phyloP scores from a whole-genome alignment of 257 asterid species.

The Nicotiana sylvestris region DNA sequence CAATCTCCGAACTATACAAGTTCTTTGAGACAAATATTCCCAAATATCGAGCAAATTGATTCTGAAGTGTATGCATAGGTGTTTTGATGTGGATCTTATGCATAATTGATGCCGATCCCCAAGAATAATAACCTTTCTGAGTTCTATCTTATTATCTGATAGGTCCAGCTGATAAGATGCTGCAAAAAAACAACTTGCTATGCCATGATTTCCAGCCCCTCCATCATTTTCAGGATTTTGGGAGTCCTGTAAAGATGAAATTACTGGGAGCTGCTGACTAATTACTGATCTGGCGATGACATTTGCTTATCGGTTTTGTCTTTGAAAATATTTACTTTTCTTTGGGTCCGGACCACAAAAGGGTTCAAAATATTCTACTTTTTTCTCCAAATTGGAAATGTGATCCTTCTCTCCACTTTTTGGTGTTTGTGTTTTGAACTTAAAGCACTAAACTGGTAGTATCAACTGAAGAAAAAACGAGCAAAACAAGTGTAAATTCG shows the following conservation, averaged over 20 bases:
- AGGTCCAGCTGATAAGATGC: conserved; percentile 7
- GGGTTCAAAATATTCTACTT: not conserved
- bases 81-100: not conserved
- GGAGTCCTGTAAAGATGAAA: not conserved
- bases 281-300: not conserved
- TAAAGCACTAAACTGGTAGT: not conserved
- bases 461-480: not conserved
- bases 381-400: not conserved
- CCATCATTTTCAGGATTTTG: not conserved
- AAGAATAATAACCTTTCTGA: not conserved
- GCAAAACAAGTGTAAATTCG: no score
- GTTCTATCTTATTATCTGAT: not conserved
- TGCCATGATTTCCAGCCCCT: not conserved
- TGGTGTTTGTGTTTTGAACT: not conserved
- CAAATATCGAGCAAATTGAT: conserved; percentile 80
- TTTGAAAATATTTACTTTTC: not conserved
- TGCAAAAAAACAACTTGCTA: not conserved
- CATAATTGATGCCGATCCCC: not conserved
- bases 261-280: not conserved
- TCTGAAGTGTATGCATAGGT: conserved; percentile 55
- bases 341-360: not conserved
- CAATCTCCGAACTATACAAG: conserved; percentile 50
- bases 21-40: conserved; percentile 62
- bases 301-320: not conserved
- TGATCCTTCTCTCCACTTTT: not conserved